Evolutionary conservation across 2,329 filamentous ascomycete genomes (phyloP).

Genomic region (Drechslerella coelobrocha): DNA sequence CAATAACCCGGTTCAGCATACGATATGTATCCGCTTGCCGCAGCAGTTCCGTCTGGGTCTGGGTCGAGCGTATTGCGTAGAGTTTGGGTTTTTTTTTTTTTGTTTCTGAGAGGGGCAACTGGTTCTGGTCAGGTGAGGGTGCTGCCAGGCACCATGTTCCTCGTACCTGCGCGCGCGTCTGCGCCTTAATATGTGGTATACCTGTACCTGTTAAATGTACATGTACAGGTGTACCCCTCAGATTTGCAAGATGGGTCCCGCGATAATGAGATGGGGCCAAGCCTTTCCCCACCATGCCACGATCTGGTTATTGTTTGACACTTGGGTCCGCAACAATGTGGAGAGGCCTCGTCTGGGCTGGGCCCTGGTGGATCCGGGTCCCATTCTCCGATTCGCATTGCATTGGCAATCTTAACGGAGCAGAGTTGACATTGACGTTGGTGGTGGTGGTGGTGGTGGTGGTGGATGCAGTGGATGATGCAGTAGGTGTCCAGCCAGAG

Average conservation of each 20-base stretch:
- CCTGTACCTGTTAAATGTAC: not conserved
- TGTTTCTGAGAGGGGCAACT: not conserved
- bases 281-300: not conserved
- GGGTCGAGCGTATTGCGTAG: not conserved
- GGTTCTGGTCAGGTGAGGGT: not conserved
- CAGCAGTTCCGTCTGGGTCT: not conserved
- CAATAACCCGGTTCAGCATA: not conserved
- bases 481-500: too few relatives aligned
- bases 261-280: not conserved
- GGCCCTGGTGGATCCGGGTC: not conserved
- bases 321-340: conserved; percentile 2
- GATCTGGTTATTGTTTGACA: not conserved
- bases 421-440: not conserved
- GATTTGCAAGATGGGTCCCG: not conserved
- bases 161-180: not conserved
- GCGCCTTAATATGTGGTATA: not conserved
- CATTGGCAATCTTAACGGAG: too few relatives aligned
- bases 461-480: too few relatives aligned
- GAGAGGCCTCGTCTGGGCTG: conserved; percentile 8
- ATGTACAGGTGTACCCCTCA: not conserved
- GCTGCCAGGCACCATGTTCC: not conserved
- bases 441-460: not conserved
- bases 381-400: not conserved
- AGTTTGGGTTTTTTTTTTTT: too few relatives aligned
- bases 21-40: not conserved